Evolutionary conservation across 495 filamentous ascomycete species (phyloP).

Genomic region (Ramalina intermedia): DNA sequence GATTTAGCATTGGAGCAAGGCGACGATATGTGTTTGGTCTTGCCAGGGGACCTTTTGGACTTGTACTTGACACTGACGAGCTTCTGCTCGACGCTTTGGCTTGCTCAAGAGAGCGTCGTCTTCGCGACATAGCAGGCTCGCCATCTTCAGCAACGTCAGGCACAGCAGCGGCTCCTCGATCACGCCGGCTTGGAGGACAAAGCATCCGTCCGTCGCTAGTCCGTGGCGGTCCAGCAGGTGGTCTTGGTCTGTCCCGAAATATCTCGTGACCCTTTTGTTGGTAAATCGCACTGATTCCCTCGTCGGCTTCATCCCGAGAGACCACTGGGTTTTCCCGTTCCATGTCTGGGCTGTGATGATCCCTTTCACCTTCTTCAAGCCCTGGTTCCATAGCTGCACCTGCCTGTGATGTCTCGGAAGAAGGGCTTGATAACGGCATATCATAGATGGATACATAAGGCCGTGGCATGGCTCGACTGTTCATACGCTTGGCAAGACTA

Average conservation of each 20-base stretch:
- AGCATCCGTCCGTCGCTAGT: conserved; percentile 3
- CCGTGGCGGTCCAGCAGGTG: not conserved
- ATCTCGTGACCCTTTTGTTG: not conserved
- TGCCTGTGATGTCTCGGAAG: no score
- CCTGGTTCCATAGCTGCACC: no score
- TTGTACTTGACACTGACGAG: not conserved
- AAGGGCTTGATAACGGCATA: no score
- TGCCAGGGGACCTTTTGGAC: not conserved
- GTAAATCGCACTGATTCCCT: not conserved
- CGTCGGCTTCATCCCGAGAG: not conserved
- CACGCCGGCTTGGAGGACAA: conserved; percentile 4
- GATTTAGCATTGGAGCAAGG: conserved; percentile 26
- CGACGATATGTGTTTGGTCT: conserved; percentile 11
- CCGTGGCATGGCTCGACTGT: no score
- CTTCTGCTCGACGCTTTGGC: not conserved
- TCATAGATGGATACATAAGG: no score
- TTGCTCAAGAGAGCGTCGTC: conserved; percentile 1
- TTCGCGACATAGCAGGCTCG: conserved; percentile 10
- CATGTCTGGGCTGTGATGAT: not conserved
- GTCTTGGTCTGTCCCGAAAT: no score
- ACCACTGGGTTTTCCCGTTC: not conserved
- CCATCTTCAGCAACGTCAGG: conserved; percentile 30
- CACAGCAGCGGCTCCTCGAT: conserved; percentile 15
- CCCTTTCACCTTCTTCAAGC: not conserved
- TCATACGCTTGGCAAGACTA: no score